Evolutionary conservation across 2,329 filamentous ascomycete species (phyloP).

Genomic region (Aspergillus arachidicola): DNA sequence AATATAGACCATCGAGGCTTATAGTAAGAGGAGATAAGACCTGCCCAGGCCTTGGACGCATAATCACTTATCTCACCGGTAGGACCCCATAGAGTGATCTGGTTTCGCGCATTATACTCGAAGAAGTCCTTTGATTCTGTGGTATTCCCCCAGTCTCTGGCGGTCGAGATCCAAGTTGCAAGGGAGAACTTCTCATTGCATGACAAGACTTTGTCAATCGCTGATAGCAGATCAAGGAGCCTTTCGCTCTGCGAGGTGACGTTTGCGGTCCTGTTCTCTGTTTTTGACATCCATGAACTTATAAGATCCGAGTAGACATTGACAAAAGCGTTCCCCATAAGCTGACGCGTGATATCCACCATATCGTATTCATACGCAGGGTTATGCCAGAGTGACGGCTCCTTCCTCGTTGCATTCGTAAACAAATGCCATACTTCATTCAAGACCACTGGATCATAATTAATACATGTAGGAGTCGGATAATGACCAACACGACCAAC

Average conservation of each 20-base stretch:
- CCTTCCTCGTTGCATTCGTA: not conserved
- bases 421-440: not conserved
- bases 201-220: not conserved
- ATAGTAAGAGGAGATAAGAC: constrained; percentile 52
- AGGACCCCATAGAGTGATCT: constrained; percentile 56
- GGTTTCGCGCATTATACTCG: constrained; percentile 53
- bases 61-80: constrained; percentile 54
- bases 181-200: not conserved
- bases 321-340: not conserved
- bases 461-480: not conserved
- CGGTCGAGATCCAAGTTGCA: not conserved
- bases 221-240: not conserved
- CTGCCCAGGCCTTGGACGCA: constrained; percentile 53
- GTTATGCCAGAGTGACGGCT: not conserved
- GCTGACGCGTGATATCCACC: not conserved
- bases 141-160: not conserved
- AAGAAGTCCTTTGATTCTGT: constrained; percentile 38
- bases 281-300: not conserved
- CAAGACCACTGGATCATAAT: not conserved
- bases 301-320: not conserved
- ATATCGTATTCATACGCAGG: not conserved
- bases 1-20: constrained; percentile 51
- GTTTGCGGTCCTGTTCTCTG: not conserved
- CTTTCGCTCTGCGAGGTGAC: not conserved
- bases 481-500: not conserved